phyloP scores from a whole-genome alignment of 2,329 filamentous ascomycete species.

The Xylaria sp. region DNA sequence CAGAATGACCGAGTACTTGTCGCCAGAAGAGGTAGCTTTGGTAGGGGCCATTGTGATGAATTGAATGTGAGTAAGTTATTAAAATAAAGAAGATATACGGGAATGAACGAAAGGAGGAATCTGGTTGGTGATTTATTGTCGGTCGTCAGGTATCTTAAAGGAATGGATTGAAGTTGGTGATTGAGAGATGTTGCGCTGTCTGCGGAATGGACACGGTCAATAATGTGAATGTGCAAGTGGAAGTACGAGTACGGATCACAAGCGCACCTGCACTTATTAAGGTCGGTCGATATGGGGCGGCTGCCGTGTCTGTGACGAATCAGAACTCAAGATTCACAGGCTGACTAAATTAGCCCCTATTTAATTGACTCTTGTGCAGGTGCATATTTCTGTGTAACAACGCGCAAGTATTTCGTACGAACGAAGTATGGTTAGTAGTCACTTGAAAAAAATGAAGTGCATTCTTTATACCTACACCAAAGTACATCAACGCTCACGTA shows the following conservation, averaged over 20 bases:
- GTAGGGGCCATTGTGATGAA: slow-evolving; percentile 41
- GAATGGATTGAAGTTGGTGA: slow-evolving; percentile 29
- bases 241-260: too few relatives aligned
- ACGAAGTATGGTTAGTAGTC: too few relatives aligned
- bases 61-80: slow-evolving; percentile 2
- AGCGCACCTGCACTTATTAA: not conserved
- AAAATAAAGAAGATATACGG: not conserved
- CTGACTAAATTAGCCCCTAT: slow-evolving; percentile 3
- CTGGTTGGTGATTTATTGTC: slow-evolving; percentile 2
- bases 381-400: not conserved
- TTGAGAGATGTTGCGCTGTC: slow-evolving; percentile 12
- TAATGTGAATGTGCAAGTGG: not conserved
- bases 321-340: not conserved
- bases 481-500: too few relatives aligned
- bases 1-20: slow-evolving; percentile 96
- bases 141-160: slow-evolving; percentile 17
- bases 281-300: not conserved
- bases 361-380: not conserved
- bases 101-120: slow-evolving; percentile 6
- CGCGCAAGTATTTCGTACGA: too few relatives aligned
- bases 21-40: slow-evolving; percentile 37
- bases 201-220: slow-evolving; percentile 24
- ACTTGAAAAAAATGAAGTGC: too few relatives aligned
- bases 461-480: too few relatives aligned
- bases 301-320: not conserved